phyloP scores from a whole-genome alignment of 2,329 filamentous ascomycete species.

The Penicillium expansum region DNA sequence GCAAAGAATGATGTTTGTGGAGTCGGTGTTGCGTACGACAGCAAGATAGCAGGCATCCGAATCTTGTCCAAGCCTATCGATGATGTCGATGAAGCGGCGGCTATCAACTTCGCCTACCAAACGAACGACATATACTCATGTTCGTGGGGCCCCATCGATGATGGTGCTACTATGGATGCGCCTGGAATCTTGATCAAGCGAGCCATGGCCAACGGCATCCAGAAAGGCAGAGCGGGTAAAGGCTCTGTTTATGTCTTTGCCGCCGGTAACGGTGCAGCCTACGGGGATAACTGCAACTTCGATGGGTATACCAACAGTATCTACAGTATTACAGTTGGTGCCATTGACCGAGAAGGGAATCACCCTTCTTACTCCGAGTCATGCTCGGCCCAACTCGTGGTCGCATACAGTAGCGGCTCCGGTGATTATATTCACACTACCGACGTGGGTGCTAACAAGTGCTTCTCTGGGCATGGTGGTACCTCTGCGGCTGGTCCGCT shows the following conservation, averaged over 20 bases:
- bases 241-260: slow-evolving; percentile 97
- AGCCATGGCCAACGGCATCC: slow-evolving; percentile 88
- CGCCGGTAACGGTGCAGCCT: slow-evolving; percentile 84
- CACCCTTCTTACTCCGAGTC: slow-evolving; percentile 96
- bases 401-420: slow-evolving; percentile 92
- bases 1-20: slow-evolving; percentile 92
- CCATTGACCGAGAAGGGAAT: slow-evolving; percentile 79
- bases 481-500: slow-evolving; percentile 94
- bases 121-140: slow-evolving; percentile 97
- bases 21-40: slow-evolving; percentile 91
- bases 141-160: slow-evolving; percentile 95
- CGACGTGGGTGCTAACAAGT: slow-evolving; percentile 80
- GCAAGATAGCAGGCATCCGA: slow-evolving; percentile 84
- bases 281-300: slow-evolving; percentile 97
- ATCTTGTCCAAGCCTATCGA: slow-evolving; percentile 89
- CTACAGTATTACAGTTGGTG: slow-evolving; percentile 95
- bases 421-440: slow-evolving; percentile 93
- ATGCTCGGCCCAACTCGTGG: slow-evolving; percentile 91
- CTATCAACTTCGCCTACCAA: slow-evolving; percentile 88
- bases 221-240: slow-evolving; percentile 76
- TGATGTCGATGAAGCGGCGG: slow-evolving; percentile 86
- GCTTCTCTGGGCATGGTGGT: slow-evolving; percentile 80
- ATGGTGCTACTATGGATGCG: slow-evolving; percentile 89
- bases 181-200: slow-evolving; percentile 83
- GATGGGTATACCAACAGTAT: slow-evolving; percentile 99